Evolutionary conservation across 768 basidiomycete species (phyloP), one percentile per base, ranked within the genome.

Genomic region (Boletus vinaceobasis): DNA sequence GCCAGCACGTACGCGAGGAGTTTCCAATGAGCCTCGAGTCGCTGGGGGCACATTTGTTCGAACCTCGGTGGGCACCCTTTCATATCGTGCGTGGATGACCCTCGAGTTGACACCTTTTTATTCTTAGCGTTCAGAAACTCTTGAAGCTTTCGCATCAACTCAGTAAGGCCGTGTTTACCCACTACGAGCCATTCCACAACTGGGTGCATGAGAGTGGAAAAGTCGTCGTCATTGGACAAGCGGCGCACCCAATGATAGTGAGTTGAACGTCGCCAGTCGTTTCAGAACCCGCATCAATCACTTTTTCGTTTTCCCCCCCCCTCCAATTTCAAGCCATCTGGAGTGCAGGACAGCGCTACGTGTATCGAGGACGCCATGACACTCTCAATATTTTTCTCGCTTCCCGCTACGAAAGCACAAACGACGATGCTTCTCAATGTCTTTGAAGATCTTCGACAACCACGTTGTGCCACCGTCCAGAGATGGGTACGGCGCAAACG

Each of bases 351-450:
- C 29, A 68, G 75, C 0, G 71, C 75, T 3, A 67, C 82, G 50
- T 73, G 73, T 2, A 73, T 86, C 36, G 85, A 87, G 65, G 85
- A 86, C 60, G 84, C 84, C 0, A 79, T 81, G 63, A 80, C 80
- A 0, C 70, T 86, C 38, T 82, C 80, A 7, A 74, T 71, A 29
- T 75, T 86, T 10, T 85, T 87, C 62, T 74, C 80, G 5, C 73
- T 78, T 36, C 74, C 85, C 5, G 72, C 75, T 17, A 60, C 71
- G 47, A 68, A 66, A 50, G 65, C 71, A 4, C 79, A 85, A 51
- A 71, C 85, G 3, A 62, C 76, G 2, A 73, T 77, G 50, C 66
- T 86, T 42, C 71, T 85, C 53, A 69, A 69, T 19, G 82, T 79
- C 5, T 84, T 79, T 63, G 81, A 85, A 57, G 83, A 85, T 46